Percentiles rank a stretch among this genome's conserved stretches.
phyloP scores from a whole-genome alignment of 306 rosid genomes.

The Citrullus amarus region DNA sequence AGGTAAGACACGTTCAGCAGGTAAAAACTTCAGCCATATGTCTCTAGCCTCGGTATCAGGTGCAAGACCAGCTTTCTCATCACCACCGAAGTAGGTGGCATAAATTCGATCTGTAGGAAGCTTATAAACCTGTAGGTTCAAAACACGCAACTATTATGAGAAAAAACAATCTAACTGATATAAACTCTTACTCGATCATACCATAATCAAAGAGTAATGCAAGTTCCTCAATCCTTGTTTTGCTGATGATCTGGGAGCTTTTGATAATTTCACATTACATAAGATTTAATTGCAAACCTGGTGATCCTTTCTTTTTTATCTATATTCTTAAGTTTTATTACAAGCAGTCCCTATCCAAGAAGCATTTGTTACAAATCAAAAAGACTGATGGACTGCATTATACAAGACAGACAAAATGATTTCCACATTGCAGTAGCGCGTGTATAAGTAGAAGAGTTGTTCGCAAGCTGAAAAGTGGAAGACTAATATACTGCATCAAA shows the following conservation, averaged over 20 bases:
- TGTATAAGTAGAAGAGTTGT: neutral
- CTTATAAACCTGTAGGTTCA: constrained; percentile 52
- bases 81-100: constrained; percentile 96
- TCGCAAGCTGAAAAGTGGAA: neutral
- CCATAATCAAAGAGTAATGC: neutral
- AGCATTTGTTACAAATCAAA: neutral
- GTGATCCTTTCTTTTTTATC: neutral
- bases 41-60: constrained; percentile 87
- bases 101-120: constrained; percentile 64
- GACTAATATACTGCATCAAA: neutral
- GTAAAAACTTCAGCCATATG: constrained; percentile 68
- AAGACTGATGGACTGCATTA: neutral
- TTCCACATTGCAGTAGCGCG: neutral
- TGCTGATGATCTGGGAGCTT: neutral
- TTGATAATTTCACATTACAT: neutral
- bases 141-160: neutral
- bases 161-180: neutral
- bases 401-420: neutral
- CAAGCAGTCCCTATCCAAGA: neutral
- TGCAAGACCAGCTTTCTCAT: constrained; percentile 67
- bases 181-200: neutral
- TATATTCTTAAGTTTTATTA: neutral
- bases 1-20: constrained; percentile 81
- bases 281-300: neutral
- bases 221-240: neutral